Conservation (phyloP, 768 basidiomycete genomes). For the Myochromella boudieri region DNA sequence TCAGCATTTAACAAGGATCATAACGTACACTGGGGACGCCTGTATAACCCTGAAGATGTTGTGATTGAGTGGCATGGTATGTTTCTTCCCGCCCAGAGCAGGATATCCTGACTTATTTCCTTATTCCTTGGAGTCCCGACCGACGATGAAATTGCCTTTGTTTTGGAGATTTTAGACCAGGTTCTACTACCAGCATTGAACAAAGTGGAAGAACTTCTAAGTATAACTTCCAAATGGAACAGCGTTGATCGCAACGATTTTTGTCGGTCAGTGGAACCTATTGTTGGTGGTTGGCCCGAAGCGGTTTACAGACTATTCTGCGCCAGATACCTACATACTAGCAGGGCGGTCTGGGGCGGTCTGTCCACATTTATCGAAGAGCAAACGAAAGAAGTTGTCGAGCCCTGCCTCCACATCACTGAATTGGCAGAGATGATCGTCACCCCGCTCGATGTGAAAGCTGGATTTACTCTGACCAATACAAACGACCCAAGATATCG, state of each 20-base stretch:
- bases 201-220: slow-evolving; percentile 64
- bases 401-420: slow-evolving; percentile 60
- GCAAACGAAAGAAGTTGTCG: slow-evolving; percentile 52
- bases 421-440: slow-evolving; percentile 76
- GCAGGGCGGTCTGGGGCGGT: slow-evolving; percentile 76
- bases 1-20: slow-evolving; percentile 65
- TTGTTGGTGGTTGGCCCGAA: neutral
- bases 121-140: slow-evolving; percentile 48
- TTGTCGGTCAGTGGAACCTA: slow-evolving; percentile 57
- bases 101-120: slow-evolving; percentile 1
- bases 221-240: slow-evolving; percentile 59
- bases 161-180: slow-evolving; percentile 71
- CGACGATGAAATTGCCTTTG: slow-evolving; percentile 72
- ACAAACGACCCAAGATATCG: slow-evolving; percentile 75
- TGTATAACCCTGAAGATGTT: slow-evolving; percentile 78
- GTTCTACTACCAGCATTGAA: slow-evolving; percentile 67
- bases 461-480: slow-evolving; percentile 75
- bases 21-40: slow-evolving; percentile 74
- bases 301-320: slow-evolving; percentile 5
- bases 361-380: slow-evolving; percentile 69
- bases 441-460: slow-evolving; percentile 61
- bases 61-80: slow-evolving; percentile 86
- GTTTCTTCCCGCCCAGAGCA: slow-evolving; percentile 13
- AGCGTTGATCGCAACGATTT: slow-evolving; percentile 73
- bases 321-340: slow-evolving; percentile 64